Conservation (phyloP, 768 basidiomycete genomes). For the Rhodotorula taiwanensis region DNA sequence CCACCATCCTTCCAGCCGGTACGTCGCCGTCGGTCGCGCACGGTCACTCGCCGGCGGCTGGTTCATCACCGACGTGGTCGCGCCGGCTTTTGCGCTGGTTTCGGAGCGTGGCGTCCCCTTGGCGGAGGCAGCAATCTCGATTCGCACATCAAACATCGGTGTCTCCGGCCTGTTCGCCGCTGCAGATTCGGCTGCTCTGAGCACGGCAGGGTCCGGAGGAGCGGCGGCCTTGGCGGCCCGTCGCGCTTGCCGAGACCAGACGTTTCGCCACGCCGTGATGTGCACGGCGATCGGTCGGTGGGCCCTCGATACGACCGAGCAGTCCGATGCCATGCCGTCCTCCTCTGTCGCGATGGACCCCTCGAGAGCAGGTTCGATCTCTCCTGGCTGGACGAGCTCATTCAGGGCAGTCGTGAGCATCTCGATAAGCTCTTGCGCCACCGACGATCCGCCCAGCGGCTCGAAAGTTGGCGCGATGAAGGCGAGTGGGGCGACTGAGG, state of each 20-base stretch:
- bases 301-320: too few species aligned
- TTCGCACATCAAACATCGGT: neutral
- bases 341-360: neutral
- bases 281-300: neutral
- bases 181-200: too few species aligned
- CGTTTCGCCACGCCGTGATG: constrained; percentile 47
- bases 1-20: neutral
- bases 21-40: too few species aligned
- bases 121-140: neutral
- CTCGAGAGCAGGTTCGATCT: neutral
- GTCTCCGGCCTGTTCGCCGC: neutral
- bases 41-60: too few species aligned
- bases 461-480: constrained; percentile 38
- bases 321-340: too few species aligned
- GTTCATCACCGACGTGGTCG: too few species aligned
- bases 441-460: neutral
- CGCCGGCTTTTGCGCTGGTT: too few species aligned
- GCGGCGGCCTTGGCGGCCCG: constrained; percentile 1
- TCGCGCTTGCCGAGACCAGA: constrained; percentile 65
- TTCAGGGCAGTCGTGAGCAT: neutral
- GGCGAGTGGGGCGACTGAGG: neutral
- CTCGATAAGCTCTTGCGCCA: neutral
- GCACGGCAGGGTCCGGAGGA: neutral
- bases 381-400: too few species aligned
- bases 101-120: too few species aligned